Base-by-base conservation (phyloP, 2,329 filamentous ascomycete species). In the Botryotinia narcissicola region DNA sequence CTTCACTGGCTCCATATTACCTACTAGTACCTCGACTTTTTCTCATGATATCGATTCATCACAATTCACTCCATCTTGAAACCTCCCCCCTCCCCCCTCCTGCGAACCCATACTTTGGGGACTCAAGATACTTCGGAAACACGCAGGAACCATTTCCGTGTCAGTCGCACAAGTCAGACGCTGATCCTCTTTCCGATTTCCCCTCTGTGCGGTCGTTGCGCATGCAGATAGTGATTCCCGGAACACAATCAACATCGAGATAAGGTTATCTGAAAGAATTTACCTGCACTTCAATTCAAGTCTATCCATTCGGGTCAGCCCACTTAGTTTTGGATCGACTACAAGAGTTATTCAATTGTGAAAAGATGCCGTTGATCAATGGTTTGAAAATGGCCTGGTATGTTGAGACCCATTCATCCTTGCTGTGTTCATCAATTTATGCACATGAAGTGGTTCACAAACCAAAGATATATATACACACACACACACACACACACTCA, bases 311-410 rank as follows among this genome's bases (percentile, higher is more conserved):
- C 74, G 75, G 73, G 74, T 68, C 71, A 73, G 60, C 74, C 75
- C 73, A 77, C 70, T 48, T 69, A 54, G 64, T 73, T 35, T 71
- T 76, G 73, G 75, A 69, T 61, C 46, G 29, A 29, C 61, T 10
- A n/a, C 48, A 37, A 44, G 62, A 60, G 48, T 20, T 14, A 4
- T 67, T 73, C 54, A 51, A 70, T 61, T 61, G 20, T 64, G 64
- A 48, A 51, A 73, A 85, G 80, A 92, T 92, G 91, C 89, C 89
- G 80, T 85, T 90, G 67, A 90, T 93, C 77, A 88, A 92, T 79
- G 91, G 90, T 75, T 85, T 89, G 81, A 92, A 91, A 83, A 92
- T 93, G 86, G 91, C 91, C 80, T 93, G 91, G 91, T 93, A 87
- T 79, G 90, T 73, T 75, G 67, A 40, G 35, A 62, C 35, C 35